These are phyloP conservation scores for Colletotrichum euphorbiae DNA, from an alignment of 2,329 filamentous ascomycete species.

Conservation along the genomic window DNA sequence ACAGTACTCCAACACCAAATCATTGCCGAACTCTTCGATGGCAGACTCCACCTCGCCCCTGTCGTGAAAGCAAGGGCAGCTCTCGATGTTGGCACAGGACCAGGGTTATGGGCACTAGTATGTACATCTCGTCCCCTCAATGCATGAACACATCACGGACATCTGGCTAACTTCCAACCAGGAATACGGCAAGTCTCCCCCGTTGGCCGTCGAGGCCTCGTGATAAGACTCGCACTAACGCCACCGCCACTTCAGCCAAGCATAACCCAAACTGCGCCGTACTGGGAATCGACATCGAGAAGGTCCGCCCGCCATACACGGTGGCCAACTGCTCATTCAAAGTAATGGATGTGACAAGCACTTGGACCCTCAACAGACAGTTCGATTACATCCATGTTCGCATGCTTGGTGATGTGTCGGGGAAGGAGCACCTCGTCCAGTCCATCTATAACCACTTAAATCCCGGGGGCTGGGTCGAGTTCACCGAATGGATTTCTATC, in stretches of 20 bases:
- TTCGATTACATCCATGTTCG: slow-evolving; percentile 50
- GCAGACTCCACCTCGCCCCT: slow-evolving; percentile 45
- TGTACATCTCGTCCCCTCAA: slow-evolving; percentile 25
- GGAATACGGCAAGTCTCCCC: slow-evolving; percentile 43
- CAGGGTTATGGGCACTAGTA: slow-evolving; percentile 47
- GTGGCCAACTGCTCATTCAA: slow-evolving; percentile 47
- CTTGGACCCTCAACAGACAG: slow-evolving; percentile 44
- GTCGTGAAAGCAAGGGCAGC: slow-evolving; percentile 44
- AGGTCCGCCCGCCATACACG: slow-evolving; percentile 44
- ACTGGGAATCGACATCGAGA: slow-evolving; percentile 48
- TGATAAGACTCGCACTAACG: slow-evolving; percentile 4
- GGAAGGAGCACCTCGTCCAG: slow-evolving; percentile 45
- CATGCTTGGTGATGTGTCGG: slow-evolving; percentile 47
- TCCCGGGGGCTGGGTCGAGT: slow-evolving; percentile 43
- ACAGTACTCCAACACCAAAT: slow-evolving; percentile 46
- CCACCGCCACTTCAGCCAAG: slow-evolving; percentile 39
- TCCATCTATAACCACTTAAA: slow-evolving; percentile 48
- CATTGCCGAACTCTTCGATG: slow-evolving; percentile 46
- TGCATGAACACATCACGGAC: slow-evolving; percentile 13
- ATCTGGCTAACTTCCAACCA: slow-evolving; percentile 32
- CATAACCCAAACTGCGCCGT: slow-evolving; percentile 45
- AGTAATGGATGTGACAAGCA: slow-evolving; percentile 44
- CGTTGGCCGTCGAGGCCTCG: not conserved
- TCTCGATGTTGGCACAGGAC: slow-evolving; percentile 47
- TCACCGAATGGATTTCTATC: slow-evolving; percentile 50